phyloP scores from a whole-genome alignment of 345 rosid genomes.

The Noccaea caerulescens region DNA sequence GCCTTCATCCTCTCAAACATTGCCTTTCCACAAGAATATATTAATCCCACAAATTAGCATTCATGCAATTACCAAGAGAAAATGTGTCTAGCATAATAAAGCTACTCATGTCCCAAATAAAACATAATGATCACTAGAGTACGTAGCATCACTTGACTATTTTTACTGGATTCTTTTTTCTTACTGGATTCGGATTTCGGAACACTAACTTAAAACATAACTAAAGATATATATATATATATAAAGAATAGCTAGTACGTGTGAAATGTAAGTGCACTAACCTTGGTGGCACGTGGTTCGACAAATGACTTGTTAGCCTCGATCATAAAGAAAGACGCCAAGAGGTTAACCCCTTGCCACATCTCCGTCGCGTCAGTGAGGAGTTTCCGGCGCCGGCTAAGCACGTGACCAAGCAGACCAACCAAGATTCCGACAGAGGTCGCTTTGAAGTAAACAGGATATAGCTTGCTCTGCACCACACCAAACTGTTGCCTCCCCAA shows the following conservation, averaged over 20 bases:
- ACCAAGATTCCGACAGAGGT: conserved; percentile 48
- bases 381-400: conserved; percentile 40
- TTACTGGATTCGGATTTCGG: neutral
- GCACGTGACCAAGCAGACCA: conserved; percentile 61
- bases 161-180: neutral
- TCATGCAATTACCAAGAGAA: neutral
- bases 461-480: conserved; percentile 78
- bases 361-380: conserved; percentile 48
- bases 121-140: neutral
- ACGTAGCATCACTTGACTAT: neutral
- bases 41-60: neutral
- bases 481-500: conserved; percentile 77
- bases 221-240: too few relatives aligned
- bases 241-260: neutral
- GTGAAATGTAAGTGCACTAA: conserved; percentile 14
- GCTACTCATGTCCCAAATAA: too few relatives aligned
- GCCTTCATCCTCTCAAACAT: conserved; percentile 76
- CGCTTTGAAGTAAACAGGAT: conserved; percentile 68
- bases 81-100: neutral
- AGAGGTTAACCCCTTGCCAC: conserved; percentile 61
- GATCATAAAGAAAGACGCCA: conserved; percentile 53
- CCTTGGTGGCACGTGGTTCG: conserved; percentile 85
- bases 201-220: neutral
- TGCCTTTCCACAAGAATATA: conserved; percentile 40
- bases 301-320: conserved; percentile 56